These are phyloP conservation scores for Cyberlindnera lachancei DNA, from an alignment of 805 yeast genomes.

Conservation along the genomic window DNA sequence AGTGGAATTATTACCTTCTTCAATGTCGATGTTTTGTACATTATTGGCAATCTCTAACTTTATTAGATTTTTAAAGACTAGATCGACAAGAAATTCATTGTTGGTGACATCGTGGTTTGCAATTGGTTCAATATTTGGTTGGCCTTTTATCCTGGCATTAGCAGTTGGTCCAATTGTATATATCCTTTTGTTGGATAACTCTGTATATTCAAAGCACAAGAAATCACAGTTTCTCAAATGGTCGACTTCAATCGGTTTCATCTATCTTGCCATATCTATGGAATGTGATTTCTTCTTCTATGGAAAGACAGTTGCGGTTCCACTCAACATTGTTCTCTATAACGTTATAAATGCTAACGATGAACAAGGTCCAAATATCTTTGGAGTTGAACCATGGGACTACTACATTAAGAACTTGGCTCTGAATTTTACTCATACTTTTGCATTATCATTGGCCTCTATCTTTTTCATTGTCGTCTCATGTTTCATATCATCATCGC, in stretches of 20 bases:
- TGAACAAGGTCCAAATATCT: slow-evolving; percentile 77
- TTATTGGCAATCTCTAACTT: slow-evolving; percentile 37
- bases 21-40: slow-evolving; percentile 57
- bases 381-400: slow-evolving; percentile 74
- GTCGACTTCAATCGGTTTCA: slow-evolving; percentile 19
- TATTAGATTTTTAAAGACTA: slow-evolving; percentile 21
- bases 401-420: slow-evolving; percentile 65
- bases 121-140: slow-evolving; percentile 76
- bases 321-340: slow-evolving; percentile 75
- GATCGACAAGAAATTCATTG: slow-evolving; percentile 17
- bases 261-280: slow-evolving; percentile 24
- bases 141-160: slow-evolving; percentile 79
- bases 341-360: slow-evolving; percentile 67
- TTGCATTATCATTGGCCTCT: slow-evolving; percentile 35
- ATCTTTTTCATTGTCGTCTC: slow-evolving; percentile 24
- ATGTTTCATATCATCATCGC: neutral
- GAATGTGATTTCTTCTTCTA: slow-evolving; percentile 58
- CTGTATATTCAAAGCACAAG: slow-evolving; percentile 3
- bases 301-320: slow-evolving; percentile 55
- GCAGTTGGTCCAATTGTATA: slow-evolving; percentile 40
- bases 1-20: slow-evolving; percentile 76
- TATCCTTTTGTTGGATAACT: slow-evolving; percentile 13
- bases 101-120: slow-evolving; percentile 36
- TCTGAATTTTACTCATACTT: slow-evolving; percentile 64
- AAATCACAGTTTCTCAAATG: slow-evolving; percentile 14